Evolutionary conservation across 441 rosid genomes (phyloP).

Genomic region (Aquilaria agallochum): DNA sequence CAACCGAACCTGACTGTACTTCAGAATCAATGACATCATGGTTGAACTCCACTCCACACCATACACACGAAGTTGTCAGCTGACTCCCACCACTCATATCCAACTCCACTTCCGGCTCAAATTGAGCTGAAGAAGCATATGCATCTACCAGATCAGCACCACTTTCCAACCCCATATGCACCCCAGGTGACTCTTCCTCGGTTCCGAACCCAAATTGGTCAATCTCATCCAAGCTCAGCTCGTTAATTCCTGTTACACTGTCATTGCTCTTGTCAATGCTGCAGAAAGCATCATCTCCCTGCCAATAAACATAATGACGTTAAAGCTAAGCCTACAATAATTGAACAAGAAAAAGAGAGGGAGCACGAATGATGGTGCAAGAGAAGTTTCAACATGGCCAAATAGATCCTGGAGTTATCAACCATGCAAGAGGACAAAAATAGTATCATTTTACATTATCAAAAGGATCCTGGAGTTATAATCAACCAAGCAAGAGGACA

Average conservation of each 20-base stretch:
- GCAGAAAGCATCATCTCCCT: slow-evolving; percentile 36
- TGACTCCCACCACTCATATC: slow-evolving; percentile 21
- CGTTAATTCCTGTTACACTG: slow-evolving; percentile 34
- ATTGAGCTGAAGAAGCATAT: slow-evolving; percentile 28
- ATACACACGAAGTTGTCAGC: slow-evolving; percentile 45
- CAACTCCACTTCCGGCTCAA: slow-evolving; percentile 33
- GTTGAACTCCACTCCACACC: slow-evolving; percentile 70
- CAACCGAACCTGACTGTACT: slow-evolving; percentile 57
- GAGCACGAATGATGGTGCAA: not conserved
- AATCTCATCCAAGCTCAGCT: slow-evolving; percentile 45
- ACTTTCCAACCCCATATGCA: slow-evolving; percentile 28
- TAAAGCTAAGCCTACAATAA: not conserved
- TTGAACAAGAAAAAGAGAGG: not conserved
- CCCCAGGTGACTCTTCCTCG: slow-evolving; percentile 30
- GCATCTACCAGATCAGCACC: slow-evolving; percentile 23
- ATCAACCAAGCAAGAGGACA: not conserved
- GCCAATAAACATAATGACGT: slow-evolving; percentile 16
- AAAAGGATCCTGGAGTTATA: not conserved
- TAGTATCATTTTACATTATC: slow-evolving; percentile 1
- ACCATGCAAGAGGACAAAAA: not conserved
- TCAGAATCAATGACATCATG: slow-evolving; percentile 49
- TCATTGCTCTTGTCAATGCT: slow-evolving; percentile 21
- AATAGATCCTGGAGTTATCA: not conserved
- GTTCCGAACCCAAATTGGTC: slow-evolving; percentile 37
- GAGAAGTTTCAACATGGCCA: not conserved